Conservation (phyloP, 169 alveolate species). For the Amoebophrya sp. region DNA sequence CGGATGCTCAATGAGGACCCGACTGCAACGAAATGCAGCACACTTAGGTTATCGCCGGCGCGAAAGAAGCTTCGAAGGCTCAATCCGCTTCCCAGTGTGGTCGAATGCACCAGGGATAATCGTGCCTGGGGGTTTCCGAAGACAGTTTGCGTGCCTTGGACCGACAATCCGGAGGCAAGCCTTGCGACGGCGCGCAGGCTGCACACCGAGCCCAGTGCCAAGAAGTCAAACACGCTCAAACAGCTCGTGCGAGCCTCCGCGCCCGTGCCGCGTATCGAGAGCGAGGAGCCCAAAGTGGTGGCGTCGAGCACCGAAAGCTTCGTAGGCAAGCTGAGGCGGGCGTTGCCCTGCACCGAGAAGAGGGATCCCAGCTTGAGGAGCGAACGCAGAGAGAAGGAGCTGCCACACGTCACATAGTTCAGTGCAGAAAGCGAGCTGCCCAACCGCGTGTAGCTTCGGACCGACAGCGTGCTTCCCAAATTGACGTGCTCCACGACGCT, state of each 20-base stretch:
- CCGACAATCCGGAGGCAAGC: background rate
- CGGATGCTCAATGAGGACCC: background rate
- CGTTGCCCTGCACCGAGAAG: background rate
- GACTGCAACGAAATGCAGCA: background rate
- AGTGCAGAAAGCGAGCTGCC: background rate
- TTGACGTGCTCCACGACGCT: background rate
- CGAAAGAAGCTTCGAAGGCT: background rate
- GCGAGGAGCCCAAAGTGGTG: conserved; percentile 24
- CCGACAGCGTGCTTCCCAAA: background rate
- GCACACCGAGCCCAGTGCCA: background rate
- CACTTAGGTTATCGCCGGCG: background rate
- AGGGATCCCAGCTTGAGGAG: background rate
- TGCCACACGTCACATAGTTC: background rate
- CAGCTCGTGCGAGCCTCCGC: too few species aligned
- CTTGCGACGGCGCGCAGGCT: conserved; percentile 28
- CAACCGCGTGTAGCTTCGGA: conserved; percentile 20
- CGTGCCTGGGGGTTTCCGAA: too few species aligned
- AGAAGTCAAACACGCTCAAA: background rate
- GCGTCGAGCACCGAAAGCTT: background rate
- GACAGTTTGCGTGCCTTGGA: background rate
- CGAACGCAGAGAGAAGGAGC: background rate
- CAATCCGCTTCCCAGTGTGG: background rate
- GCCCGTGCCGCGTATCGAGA: conserved; percentile 12
- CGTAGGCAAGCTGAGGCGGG: too few species aligned
- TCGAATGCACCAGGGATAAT: too few species aligned